Base-by-base conservation (phyloP, 179 eudicot species). In the Sideroxylon spinosum region DNA sequence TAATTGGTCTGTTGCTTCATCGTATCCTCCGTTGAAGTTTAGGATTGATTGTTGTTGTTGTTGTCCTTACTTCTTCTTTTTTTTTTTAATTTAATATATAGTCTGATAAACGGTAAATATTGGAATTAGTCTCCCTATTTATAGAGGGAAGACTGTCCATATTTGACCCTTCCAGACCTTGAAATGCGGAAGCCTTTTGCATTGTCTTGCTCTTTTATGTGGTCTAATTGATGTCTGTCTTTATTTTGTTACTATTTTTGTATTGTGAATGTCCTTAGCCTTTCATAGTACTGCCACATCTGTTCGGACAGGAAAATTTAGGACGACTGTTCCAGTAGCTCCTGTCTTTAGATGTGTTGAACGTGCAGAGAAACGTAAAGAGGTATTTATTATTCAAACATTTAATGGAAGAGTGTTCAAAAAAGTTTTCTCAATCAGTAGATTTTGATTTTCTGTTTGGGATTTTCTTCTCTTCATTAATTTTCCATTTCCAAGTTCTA, bases 251-350 rank as follows among this genome's bases (percentile, higher is more conserved):
- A 0, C 56, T 1, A 52, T 52, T 52, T 52, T 52, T 2, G 16
- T 10, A 52, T 52, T 52, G 56, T 10, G 16, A 89, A 89, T 66
- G 23, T 81, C 84, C 97, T 94, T 91, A 89, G 81, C 90, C 78
- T 76, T 80, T 20, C 71, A 75, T 85, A 88, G 94, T 63, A 81
- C 91, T 81, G 88, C 91, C 53, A 84, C 91, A 64, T 93, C 98
- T 76, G 84, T 80, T 10, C 88, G 90, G 62, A 81, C 91, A 29
- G 82, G 80, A 7, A 89, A 87, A 83, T 91, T 87, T 81, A 90
- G 76, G 86, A 81, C 91, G 28, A 95, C 98, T 74, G 92, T 91
- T 55, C 86, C 89, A 52, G 85, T 91, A 49, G 97, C 92, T 79
- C 98, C 98, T 67, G 82, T 85, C 76, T 94, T 94, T 76, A 72